phyloP scores from a whole-genome alignment of 2,329 filamentous ascomycete genomes.

The Ceratocystis smalleyi region DNA sequence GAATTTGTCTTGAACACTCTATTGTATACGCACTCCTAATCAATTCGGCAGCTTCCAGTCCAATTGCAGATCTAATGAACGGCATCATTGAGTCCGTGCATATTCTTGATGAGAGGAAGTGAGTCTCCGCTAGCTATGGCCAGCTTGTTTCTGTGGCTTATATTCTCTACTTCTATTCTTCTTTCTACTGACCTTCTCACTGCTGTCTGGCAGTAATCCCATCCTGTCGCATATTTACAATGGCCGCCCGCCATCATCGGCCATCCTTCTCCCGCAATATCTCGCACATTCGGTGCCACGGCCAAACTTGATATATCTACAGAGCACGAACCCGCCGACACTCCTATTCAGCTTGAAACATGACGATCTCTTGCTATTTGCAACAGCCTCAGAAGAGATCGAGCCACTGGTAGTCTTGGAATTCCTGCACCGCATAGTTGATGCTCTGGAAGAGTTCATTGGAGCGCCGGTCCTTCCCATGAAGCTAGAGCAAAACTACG shows the following conservation, averaged over 20 bases:
- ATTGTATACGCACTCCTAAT: neutral
- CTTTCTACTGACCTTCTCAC: neutral
- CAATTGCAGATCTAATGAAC: constrained; percentile 42
- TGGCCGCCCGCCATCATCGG: constrained; percentile 60
- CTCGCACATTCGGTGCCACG: constrained; percentile 66
- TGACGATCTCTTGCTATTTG: constrained; percentile 71
- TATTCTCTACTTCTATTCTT: too few species aligned
- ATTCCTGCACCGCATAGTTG: constrained; percentile 83
- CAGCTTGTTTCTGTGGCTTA: neutral
- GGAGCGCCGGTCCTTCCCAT: constrained; percentile 70
- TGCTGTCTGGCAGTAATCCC: constrained; percentile 43
- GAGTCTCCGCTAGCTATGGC: constrained; percentile 23
- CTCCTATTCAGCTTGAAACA: constrained; percentile 80
- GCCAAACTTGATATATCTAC: constrained; percentile 72
- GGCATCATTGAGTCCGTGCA: constrained; percentile 88
- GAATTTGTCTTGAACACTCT: neutral
- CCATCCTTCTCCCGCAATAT: constrained; percentile 69
- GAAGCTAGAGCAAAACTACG: constrained; percentile 81
- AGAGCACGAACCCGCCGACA: constrained; percentile 68
- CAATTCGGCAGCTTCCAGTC: neutral
- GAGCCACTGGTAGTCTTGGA: constrained; percentile 84
- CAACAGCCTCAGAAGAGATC: constrained; percentile 70
- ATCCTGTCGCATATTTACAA: constrained; percentile 83
- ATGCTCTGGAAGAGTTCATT: constrained; percentile 87
- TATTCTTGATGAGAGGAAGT: constrained; percentile 95